These are phyloP conservation scores for Phytophthora capsici DNA, from an alignment of 352 stramenopile genomes.

Conservation along the genomic window DNA sequence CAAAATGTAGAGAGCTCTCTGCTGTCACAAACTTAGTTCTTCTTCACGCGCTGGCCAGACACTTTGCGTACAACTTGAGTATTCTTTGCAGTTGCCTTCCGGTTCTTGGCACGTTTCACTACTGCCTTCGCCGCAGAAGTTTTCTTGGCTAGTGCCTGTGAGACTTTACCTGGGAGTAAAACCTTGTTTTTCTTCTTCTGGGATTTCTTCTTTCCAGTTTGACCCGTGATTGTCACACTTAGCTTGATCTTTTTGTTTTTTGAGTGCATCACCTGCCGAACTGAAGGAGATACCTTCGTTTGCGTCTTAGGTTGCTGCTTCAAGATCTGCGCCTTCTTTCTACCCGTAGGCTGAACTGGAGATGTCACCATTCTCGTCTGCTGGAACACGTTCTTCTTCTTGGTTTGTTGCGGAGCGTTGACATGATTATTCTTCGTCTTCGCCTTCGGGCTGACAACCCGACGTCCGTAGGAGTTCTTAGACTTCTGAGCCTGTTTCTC, in stretches of 20 bases:
- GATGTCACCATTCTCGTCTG: slow-evolving; percentile 18
- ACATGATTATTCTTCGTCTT: slow-evolving; percentile 6
- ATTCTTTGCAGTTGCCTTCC: slow-evolving; percentile 33
- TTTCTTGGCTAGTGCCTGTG: slow-evolving; percentile 32
- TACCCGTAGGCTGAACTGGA: slow-evolving; percentile 9
- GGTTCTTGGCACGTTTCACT: slow-evolving; percentile 42
- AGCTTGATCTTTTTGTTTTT: slow-evolving; percentile 46
- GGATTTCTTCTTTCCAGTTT: slow-evolving; percentile 15
- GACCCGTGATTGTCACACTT: slow-evolving; percentile 43
- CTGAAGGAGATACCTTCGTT: slow-evolving; percentile 1
- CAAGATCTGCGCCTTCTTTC: slow-evolving; percentile 18
- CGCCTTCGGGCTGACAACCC: slow-evolving; percentile 20
- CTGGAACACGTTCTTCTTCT: slow-evolving; percentile 24
- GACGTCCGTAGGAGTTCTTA: slow-evolving; percentile 3
- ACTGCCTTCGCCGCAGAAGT: slow-evolving; percentile 38
- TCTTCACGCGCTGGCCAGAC: slow-evolving; percentile 42
- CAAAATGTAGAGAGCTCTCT: slow-evolving; percentile 24
- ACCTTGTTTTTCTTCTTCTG: slow-evolving; percentile 32
- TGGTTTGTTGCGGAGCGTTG: slow-evolving; percentile 4
- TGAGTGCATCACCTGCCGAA: slow-evolving; percentile 38
- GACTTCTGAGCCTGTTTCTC: slow-evolving; percentile 28
- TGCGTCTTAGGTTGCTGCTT: slow-evolving; percentile 24
- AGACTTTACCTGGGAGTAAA: slow-evolving; percentile 45
- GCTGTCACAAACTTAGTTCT: slow-evolving; percentile 25
- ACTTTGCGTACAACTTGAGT: slow-evolving; percentile 60